These are phyloP conservation scores for Apiospora rasikravindrae DNA, from an alignment of 2,329 filamentous ascomycete genomes.

Conservation along the genomic window DNA sequence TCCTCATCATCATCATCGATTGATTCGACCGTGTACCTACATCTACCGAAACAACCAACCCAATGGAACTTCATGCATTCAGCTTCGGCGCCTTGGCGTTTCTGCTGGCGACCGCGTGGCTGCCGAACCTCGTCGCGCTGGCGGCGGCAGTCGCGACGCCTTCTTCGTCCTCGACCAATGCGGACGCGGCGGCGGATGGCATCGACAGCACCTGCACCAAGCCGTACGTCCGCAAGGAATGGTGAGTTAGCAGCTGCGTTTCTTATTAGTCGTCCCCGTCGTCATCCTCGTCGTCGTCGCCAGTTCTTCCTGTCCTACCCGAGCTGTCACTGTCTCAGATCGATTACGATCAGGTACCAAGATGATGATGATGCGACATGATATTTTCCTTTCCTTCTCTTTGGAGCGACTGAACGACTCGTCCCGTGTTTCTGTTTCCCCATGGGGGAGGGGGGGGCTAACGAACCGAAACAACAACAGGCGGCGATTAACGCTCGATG, in stretches of 20 bases:
- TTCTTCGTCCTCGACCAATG: not conserved
- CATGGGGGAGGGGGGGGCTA: not conserved
- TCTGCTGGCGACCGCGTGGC: not conserved
- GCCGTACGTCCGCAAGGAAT: slow-evolving; percentile 7
- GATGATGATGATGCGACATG: not conserved
- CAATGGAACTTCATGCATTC: not conserved
- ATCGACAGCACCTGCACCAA: slow-evolving; percentile 9
- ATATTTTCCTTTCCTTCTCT: not conserved
- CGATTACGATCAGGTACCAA: not conserved
- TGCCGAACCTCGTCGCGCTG: not conserved
- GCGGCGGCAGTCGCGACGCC: not conserved
- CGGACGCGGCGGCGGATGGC: not conserved
- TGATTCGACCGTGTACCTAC: not conserved
- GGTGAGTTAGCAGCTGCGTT: not conserved
- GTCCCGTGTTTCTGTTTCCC: not conserved
- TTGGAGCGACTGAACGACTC: too few species aligned
- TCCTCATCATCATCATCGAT: not conserved
- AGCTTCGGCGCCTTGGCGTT: not conserved
- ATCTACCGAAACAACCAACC: not conserved
- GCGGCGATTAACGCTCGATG: slow-evolving; percentile 21
- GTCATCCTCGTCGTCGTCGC: not conserved
- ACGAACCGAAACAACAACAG: slow-evolving; percentile 8
- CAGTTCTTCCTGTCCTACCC: not conserved
- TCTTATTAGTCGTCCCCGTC: not conserved
- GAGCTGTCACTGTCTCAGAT: slow-evolving; percentile 9